Evolutionary conservation across 495 filamentous ascomycete species (phyloP), one percentile per base, ranked within the genome.

Genomic region (Hypoxylon intermedium): DNA sequence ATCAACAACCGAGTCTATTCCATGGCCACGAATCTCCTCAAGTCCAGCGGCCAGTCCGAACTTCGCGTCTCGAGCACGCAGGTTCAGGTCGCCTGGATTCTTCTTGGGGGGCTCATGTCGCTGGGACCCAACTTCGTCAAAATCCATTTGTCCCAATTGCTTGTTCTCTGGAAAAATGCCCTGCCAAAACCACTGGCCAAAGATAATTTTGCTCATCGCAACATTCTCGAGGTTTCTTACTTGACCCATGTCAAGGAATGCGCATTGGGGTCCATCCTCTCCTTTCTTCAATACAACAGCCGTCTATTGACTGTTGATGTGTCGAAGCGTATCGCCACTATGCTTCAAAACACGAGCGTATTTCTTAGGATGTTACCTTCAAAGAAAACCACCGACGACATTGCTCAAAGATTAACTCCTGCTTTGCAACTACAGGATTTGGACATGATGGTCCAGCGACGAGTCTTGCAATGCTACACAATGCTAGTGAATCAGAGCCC

Each of bases 51-150:
- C 24, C 90, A 88, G 64, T 93, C 90, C 9, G 93, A 99, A 62
- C 81, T 99, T 49, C 87, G 95, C 38, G 87, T 93, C 41, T 93
- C 93, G 13, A 89, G 89, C 64, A 96, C 91, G 12, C 94, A 99
- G 68, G 92, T 99, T 30, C 94, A 99, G 65, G 92, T 98, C 4
- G 93, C 94, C 15, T 99, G 94, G 94, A 96, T 96, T 37, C 74
- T 99, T 47, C 95, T 99, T 52, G 94, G 94, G 28, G 94, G 94
- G 0, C 75, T 99, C 19, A 98, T 98, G 95, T 90, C 93, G 5
- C 80, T 98, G 1, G 94, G 94, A 0, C 95, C 95, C 4, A 97
- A 96, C 70, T 99, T 99, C 71, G 93, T 98, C 73, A 99, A 99
- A 74, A 98, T 97, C 34, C 94, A 98, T 76, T 81, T 99, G 15